Base-by-base conservation (phyloP, 1,139 yeast genomes). In the Hemisphaericaspora xylanilytica region DNA sequence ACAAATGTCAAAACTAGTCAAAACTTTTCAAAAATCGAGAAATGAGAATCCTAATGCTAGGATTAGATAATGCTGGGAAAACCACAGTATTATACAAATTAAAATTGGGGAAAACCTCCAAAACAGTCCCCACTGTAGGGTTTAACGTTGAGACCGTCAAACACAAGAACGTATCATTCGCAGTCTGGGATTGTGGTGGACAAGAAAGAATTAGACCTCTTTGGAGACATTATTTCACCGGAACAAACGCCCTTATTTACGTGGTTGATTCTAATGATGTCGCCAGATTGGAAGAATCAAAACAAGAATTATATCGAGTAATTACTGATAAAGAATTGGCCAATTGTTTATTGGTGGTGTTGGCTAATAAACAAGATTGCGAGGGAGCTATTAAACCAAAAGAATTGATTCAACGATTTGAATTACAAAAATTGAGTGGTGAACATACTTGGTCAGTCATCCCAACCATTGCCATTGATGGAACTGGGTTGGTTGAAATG, bases 181-280 rank as follows among this genome's bases (percentile, higher is more conserved):
- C 92, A 46, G 94, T 92, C 50, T 90, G 97, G 97, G 97, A 89
- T 62, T 94, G 94, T 42, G 97, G 96, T 65, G 97, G 96, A 59
- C 96, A 88, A 65, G 95, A 87, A 54, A 73, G 95, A 60, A 79
- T 87, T 50, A 75, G 96, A 55, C 95, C 95, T 0, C 70, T 89
- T 39, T 89, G 97, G 97, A 80, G 97, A 61, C 96, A 89, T 59
- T 90, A 89, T 63, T 88, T 85, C 63, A 86, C 96, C 10, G 96
- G 96, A 22, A 87, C 97, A 3, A 86, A 88, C 55, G 96, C 96
- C n/a, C 73, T 90, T 45, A 87, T 90, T 41, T 90, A 86, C 60
- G 97, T 90, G 38, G 85, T 90, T 42, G 97, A 90, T 61, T 78
- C 90, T 5, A 77, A 85, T 11, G 96, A 88, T 62, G 63, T 65